phyloP scores from a whole-genome alignment of 768 basidiomycete genomes.

The Serpula lacrymans region DNA sequence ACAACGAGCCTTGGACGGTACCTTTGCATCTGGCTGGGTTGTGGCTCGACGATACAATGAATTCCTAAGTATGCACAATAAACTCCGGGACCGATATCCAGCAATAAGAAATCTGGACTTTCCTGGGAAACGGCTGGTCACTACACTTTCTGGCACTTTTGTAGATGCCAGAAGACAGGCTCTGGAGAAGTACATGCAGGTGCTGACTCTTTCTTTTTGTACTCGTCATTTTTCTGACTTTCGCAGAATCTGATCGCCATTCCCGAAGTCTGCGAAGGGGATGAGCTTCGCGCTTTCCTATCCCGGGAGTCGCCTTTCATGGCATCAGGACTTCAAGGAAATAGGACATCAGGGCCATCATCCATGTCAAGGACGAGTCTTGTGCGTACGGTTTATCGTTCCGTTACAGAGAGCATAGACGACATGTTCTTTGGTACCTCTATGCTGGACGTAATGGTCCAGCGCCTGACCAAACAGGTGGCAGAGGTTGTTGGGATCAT shows the following conservation, averaged over 20 bases:
- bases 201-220: constrained; percentile 29
- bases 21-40: constrained; percentile 85
- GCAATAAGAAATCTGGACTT: constrained; percentile 76
- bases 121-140: constrained; percentile 90
- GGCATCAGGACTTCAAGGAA: constrained; percentile 44
- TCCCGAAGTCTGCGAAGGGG: constrained; percentile 75
- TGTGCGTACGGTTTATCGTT: constrained; percentile 84
- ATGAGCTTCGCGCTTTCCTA: constrained; percentile 79
- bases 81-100: constrained; percentile 71
- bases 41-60: constrained; percentile 94
- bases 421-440: constrained; percentile 97
- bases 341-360: constrained; percentile 37
- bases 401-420: constrained; percentile 92
- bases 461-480: constrained; percentile 84
- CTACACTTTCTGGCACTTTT: constrained; percentile 83
- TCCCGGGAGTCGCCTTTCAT: constrained; percentile 85
- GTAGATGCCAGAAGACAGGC: constrained; percentile 76
- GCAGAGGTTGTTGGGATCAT: constrained; percentile 85
- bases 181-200: constrained; percentile 90
- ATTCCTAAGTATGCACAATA: constrained; percentile 86
- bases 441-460: constrained; percentile 93
- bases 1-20: constrained; percentile 77
- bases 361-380: constrained; percentile 69
- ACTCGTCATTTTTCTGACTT: constrained; percentile 1
- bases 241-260: constrained; percentile 68